These are phyloP conservation scores for Wallacemonas sp. DNA, from an alignment of 208 protist genomes.

Conservation along the genomic window DNA sequence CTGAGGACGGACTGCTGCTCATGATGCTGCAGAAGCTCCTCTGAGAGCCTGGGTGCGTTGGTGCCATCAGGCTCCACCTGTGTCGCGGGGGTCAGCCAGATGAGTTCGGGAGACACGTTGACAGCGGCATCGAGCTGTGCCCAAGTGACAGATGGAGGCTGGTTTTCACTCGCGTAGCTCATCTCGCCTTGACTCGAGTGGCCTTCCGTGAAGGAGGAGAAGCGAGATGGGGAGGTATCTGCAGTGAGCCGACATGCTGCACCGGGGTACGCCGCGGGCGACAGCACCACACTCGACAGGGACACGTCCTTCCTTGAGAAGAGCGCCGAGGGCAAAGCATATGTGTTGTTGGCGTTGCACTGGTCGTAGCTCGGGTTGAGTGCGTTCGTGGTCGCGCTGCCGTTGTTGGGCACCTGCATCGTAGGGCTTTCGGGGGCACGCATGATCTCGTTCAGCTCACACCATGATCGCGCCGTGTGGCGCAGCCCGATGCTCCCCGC, in stretches of 20 bases:
- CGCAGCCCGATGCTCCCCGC: background rate
- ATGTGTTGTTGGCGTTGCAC: constrained; percentile 6
- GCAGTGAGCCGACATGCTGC: background rate
- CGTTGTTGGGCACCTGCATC: background rate
- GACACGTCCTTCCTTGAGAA: background rate
- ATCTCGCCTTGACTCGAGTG: constrained; percentile 8
- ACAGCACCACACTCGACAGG: background rate
- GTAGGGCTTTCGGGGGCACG: background rate
- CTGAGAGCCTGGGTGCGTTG: background rate
- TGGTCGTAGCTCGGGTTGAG: no score
- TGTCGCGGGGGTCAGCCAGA: constrained; percentile 7
- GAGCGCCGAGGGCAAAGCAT: background rate
- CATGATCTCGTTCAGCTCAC: background rate
- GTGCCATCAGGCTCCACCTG: background rate
- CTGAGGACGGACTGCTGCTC: constrained; percentile 2
- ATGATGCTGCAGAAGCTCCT: constrained; percentile 9
- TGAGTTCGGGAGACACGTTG: background rate
- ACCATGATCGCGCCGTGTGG: background rate
- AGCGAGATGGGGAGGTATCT: constrained; percentile 14
- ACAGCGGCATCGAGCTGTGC: background rate
- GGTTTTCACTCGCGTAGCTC: background rate
- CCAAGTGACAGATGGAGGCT: background rate
- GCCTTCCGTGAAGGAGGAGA: constrained; percentile 17
- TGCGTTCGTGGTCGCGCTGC: background rate
- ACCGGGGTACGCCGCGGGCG: background rate